A percentile compares a stretch with the other conserved stretches of the same genome.
phyloP scores from a whole-genome alignment of 2,329 filamentous ascomycete species.

The Ascocoryne sarcoides region DNA sequence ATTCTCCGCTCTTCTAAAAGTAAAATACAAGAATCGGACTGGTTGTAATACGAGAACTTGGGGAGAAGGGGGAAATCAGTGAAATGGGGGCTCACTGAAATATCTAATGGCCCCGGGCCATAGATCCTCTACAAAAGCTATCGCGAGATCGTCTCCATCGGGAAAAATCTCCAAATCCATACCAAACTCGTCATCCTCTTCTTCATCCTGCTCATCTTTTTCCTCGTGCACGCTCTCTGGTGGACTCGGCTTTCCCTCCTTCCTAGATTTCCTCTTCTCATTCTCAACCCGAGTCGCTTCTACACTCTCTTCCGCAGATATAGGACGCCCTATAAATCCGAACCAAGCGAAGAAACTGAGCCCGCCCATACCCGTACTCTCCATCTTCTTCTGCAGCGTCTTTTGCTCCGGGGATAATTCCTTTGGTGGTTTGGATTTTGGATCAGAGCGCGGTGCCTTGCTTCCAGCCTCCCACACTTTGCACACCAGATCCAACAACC shows the following conservation, averaged over 20 bases:
- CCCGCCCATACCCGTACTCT: slow-evolving; percentile 51
- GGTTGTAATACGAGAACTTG: slow-evolving; percentile 1
- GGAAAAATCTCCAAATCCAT: slow-evolving; percentile 76
- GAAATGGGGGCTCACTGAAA: slow-evolving; percentile 56
- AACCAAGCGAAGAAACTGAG: slow-evolving; percentile 87
- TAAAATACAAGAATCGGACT: too few relatives aligned
- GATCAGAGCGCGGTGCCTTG: neutral
- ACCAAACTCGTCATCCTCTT: slow-evolving; percentile 49
- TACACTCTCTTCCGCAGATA: slow-evolving; percentile 64
- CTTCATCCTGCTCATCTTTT: slow-evolving; percentile 34
- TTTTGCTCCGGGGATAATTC: slow-evolving; percentile 40
- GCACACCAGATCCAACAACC: slow-evolving; percentile 65
- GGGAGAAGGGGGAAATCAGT: slow-evolving; percentile 4
- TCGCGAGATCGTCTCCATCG: slow-evolving; percentile 74
- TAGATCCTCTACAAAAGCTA: slow-evolving; percentile 75
- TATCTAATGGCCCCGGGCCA: slow-evolving; percentile 85
- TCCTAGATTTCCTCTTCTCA: slow-evolving; percentile 41
- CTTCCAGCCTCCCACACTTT: slow-evolving; percentile 58
- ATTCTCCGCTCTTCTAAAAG: too few relatives aligned
- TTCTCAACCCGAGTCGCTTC: slow-evolving; percentile 51
- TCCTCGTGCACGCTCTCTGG: slow-evolving; percentile 38
- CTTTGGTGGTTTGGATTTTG: slow-evolving; percentile 17
- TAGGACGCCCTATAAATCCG: slow-evolving; percentile 61
- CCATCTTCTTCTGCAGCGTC: slow-evolving; percentile 45
- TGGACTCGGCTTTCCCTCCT: slow-evolving; percentile 27